Evolutionary conservation across 305 asterid genomes (phyloP).

Genomic region (Fraxinus nigra): DNA sequence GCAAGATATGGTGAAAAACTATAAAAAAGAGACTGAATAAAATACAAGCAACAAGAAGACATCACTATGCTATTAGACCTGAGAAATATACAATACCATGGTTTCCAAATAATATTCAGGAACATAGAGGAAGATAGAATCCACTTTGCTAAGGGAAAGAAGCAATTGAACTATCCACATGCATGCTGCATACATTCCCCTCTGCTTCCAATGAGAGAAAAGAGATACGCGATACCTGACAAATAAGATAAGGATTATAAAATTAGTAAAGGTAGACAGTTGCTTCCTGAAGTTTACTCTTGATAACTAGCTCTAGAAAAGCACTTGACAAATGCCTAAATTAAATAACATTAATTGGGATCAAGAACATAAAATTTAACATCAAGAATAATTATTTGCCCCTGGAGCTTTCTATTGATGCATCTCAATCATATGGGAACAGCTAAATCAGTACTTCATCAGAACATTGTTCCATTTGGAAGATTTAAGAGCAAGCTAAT

Average conservation of each 20-base stretch:
- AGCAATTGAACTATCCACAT: conserved; percentile 93
- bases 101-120: conserved; percentile 96
- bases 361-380: not conserved
- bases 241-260: conserved; percentile 24
- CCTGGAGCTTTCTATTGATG: not conserved
- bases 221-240: conserved; percentile 85
- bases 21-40: conserved; percentile 8
- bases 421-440: not conserved
- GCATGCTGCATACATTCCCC: conserved; percentile 92
- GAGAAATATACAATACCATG: conserved; percentile 51
- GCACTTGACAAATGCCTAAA: not conserved
- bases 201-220: conserved; percentile 89
- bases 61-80: conserved; percentile 2
- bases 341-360: not conserved
- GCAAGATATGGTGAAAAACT: conserved; percentile 10
- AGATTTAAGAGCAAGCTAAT: not conserved
- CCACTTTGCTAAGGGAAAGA: conserved; percentile 81
- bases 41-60: conserved; percentile 18
- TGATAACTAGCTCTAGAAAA: not conserved
- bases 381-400: not conserved
- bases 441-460: not conserved
- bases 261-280: conserved; percentile 11
- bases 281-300: conserved; percentile 13
- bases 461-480: not conserved
- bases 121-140: conserved; percentile 60